Conservation (phyloP, 2,329 filamentous ascomycete species). For the Alternaria ethzedia region DNA sequence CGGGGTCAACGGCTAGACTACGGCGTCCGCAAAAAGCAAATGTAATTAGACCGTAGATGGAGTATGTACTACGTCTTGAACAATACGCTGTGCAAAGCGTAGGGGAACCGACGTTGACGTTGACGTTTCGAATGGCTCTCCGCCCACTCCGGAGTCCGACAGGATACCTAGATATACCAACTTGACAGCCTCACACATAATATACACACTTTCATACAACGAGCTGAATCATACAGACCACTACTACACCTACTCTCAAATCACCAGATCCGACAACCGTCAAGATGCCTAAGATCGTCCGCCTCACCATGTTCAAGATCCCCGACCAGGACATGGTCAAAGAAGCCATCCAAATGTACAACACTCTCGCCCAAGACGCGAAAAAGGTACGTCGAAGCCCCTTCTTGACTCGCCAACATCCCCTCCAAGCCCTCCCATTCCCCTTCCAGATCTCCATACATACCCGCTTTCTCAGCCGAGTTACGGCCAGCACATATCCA, state of each 20-base stretch:
- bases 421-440: not conserved
- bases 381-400: constrained; percentile 38
- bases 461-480: constrained; percentile 15
- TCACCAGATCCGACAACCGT: constrained; percentile 6
- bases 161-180: not conserved
- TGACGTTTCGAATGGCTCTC: constrained; percentile 29
- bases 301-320: constrained; percentile 49
- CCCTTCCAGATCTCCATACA: constrained; percentile 11
- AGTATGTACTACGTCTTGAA: not conserved
- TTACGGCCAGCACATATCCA: constrained; percentile 7
- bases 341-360: constrained; percentile 41
- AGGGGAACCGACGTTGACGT: constrained; percentile 27
- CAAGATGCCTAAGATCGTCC: constrained; percentile 43
- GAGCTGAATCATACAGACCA: not conserved
- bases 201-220: not conserved
- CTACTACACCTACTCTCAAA: not conserved
- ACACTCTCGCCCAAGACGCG: constrained; percentile 40
- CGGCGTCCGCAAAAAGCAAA: constrained; percentile 5
- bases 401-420: constrained; percentile 4
- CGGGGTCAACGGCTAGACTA: not conserved
- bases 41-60: not conserved
- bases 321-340: constrained; percentile 36
- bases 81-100: constrained; percentile 11
- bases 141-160: constrained; percentile 23
- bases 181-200: not conserved